Evolutionary conservation across 257 asterid genomes (phyloP).

Genomic region (Scutellaria baicalensis): DNA sequence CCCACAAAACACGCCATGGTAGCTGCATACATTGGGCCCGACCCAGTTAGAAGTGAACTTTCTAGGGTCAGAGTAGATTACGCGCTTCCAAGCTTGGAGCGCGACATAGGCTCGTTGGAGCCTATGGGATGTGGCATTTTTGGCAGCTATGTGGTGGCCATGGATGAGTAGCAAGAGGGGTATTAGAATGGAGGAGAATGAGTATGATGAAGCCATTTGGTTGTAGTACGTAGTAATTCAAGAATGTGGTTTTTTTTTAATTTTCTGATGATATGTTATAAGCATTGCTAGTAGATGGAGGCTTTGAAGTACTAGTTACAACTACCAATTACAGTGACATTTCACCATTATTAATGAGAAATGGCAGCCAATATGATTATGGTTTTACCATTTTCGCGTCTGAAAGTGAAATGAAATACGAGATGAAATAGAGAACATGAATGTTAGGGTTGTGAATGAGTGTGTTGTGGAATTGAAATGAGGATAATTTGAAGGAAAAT

Average conservation of each 20-base stretch:
- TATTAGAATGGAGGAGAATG: slow-evolving; percentile 5
- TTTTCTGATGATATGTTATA: not conserved
- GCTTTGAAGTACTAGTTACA: slow-evolving; percentile 28
- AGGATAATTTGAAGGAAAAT: slow-evolving; percentile 19
- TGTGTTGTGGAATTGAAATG: slow-evolving; percentile 15
- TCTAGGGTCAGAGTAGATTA: slow-evolving; percentile 54
- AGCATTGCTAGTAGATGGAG: slow-evolving; percentile 5
- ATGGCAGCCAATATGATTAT: slow-evolving; percentile 27
- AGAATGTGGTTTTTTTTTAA: not conserved
- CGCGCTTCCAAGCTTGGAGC: slow-evolving; percentile 58
- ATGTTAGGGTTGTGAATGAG: slow-evolving; percentile 18
- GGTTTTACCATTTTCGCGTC: slow-evolving; percentile 12
- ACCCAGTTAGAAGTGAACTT: slow-evolving; percentile 55
- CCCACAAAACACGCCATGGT: slow-evolving; percentile 47
- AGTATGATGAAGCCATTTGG: slow-evolving; percentile 36
- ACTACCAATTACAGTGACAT: slow-evolving; percentile 58
- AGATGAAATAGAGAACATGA: not conserved
- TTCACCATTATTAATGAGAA: slow-evolving; percentile 22
- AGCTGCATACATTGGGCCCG: slow-evolving; percentile 56
- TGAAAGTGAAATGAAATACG: not conserved
- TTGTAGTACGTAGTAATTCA: not conserved
- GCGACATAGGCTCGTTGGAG: slow-evolving; percentile 52
- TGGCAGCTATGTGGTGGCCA: not conserved
- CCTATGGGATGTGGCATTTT: slow-evolving; percentile 12
- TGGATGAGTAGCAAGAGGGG: slow-evolving; percentile 23